Evolutionary conservation across 441 rosid genomes (phyloP).

Genomic region (Iberis amara): DNA sequence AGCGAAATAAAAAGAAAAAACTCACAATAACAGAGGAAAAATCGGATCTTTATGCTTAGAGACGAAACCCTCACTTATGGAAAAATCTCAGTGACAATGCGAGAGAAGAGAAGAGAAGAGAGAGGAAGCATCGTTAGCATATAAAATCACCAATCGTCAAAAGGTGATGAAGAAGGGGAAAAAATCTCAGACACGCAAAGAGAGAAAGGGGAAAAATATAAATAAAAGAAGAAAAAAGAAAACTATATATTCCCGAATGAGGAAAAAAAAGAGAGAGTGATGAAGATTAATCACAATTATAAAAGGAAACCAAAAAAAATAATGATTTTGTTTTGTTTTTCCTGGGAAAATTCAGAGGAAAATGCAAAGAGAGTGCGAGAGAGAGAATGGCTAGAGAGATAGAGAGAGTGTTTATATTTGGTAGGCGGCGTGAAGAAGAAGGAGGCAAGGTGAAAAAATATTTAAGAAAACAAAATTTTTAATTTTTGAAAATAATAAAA

Average conservation of each 20-base stretch:
- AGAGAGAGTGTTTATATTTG: constrained; percentile 33
- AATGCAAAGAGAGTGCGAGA: constrained; percentile 52
- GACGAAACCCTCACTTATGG: constrained; percentile 14
- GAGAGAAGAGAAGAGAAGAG: constrained; percentile 1
- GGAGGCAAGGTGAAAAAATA: constrained; percentile 46
- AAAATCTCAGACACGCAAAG: constrained; percentile 39
- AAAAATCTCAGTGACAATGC: constrained; percentile 20
- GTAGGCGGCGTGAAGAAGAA: constrained; percentile 78
- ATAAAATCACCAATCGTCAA: constrained; percentile 24
- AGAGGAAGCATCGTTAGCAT: constrained; percentile 10
- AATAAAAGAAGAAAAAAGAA: constrained; percentile 13
- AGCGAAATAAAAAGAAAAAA: neutral
- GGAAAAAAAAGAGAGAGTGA: constrained; percentile 20
- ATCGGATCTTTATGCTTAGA: constrained; percentile 16
- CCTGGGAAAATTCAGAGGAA: constrained; percentile 27
- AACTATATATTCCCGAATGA: constrained; percentile 16
- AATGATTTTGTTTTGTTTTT: neutral
- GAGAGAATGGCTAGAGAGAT: constrained; percentile 27
- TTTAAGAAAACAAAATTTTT: constrained; percentile 18
- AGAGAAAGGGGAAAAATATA: constrained; percentile 25
- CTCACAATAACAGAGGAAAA: constrained; percentile 16
- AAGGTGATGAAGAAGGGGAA: constrained; percentile 24
- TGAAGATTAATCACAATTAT: neutral
- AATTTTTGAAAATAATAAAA: neutral
- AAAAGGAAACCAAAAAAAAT: neutral